These are phyloP conservation scores for Geosmithia flava DNA, from an alignment of 2,329 filamentous ascomycete species.

Conservation along the genomic window DNA sequence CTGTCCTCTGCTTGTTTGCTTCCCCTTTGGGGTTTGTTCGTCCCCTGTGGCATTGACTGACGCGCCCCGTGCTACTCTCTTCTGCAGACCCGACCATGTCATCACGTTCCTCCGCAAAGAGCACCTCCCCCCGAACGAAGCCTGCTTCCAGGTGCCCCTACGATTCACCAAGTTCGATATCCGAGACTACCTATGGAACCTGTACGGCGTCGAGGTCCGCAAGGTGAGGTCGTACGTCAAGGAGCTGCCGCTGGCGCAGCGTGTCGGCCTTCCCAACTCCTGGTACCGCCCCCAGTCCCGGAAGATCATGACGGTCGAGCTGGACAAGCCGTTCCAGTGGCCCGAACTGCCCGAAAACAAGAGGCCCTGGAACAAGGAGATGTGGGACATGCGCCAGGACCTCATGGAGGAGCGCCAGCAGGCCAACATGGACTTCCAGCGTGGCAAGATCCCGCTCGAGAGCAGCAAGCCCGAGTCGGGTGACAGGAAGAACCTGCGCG, in stretches of 20 bases:
- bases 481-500: constrained; percentile 37
- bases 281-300: constrained; percentile 59
- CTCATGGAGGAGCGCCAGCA: constrained; percentile 32
- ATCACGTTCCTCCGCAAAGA: constrained; percentile 66
- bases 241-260: constrained; percentile 44
- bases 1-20: neutral
- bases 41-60: neutral
- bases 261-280: constrained; percentile 32
- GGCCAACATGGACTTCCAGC: constrained; percentile 21
- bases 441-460: constrained; percentile 22
- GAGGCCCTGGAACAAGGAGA: constrained; percentile 50
- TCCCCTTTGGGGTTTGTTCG: neutral
- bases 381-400: constrained; percentile 40
- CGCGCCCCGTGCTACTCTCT: neutral
- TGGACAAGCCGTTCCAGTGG: constrained; percentile 81
- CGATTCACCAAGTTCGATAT: constrained; percentile 94
- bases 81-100: constrained; percentile 62
- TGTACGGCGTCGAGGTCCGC: constrained; percentile 63
- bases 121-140: constrained; percentile 64
- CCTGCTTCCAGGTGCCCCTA: constrained; percentile 82
- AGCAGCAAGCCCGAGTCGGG: constrained; percentile 27
- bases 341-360: constrained; percentile 56
- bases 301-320: constrained; percentile 93
- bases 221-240: constrained; percentile 69
- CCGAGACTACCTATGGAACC: constrained; percentile 84